These are phyloP conservation scores for Fusarium pseudoanthophilum DNA, from an alignment of 2,329 filamentous ascomycete species.

Conservation along the genomic window DNA sequence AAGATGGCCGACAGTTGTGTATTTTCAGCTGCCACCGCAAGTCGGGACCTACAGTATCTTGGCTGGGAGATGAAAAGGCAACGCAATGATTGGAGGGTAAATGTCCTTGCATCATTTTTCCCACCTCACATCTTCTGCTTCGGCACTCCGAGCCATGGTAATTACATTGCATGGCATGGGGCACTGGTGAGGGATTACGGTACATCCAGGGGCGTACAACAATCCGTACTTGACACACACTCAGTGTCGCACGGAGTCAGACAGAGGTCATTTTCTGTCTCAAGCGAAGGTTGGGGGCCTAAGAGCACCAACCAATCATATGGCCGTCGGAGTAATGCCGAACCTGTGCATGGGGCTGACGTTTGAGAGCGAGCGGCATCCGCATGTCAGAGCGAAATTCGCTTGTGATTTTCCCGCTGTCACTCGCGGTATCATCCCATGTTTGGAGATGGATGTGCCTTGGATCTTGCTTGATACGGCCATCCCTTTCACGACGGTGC, in stretches of 20 bases:
- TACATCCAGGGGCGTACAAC: background rate
- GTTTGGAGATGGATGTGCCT: slow-evolving; percentile 11
- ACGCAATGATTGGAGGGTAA: slow-evolving; percentile 44
- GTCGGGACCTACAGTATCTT: slow-evolving; percentile 14
- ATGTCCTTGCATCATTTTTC: slow-evolving; percentile 15
- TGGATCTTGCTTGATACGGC: slow-evolving; percentile 15
- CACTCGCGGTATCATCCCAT: slow-evolving; percentile 14
- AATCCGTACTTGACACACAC: background rate
- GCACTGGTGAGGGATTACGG: slow-evolving; percentile 4
- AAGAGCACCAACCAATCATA: slow-evolving; percentile 13
- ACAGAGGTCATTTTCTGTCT: slow-evolving; percentile 9
- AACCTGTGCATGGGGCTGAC: slow-evolving; percentile 26
- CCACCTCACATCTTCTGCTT: slow-evolving; percentile 17
- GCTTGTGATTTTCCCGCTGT: slow-evolving; percentile 24
- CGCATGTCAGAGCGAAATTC: slow-evolving; percentile 29
- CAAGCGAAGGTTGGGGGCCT: slow-evolving; percentile 6
- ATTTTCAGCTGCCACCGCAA: slow-evolving; percentile 8
- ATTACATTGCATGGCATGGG: slow-evolving; percentile 14
- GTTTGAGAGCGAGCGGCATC: slow-evolving; percentile 21
- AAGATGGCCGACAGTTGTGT: slow-evolving; percentile 1
- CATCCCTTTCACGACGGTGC: slow-evolving; percentile 8
- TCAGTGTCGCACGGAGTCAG: background rate
- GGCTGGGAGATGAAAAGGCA: background rate
- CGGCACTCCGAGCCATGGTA: slow-evolving; percentile 13
- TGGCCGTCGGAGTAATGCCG: slow-evolving; percentile 15